Base-by-base conservation (phyloP, 495 filamentous ascomycete genomes). In the Pseudevernia furfuracea region DNA sequence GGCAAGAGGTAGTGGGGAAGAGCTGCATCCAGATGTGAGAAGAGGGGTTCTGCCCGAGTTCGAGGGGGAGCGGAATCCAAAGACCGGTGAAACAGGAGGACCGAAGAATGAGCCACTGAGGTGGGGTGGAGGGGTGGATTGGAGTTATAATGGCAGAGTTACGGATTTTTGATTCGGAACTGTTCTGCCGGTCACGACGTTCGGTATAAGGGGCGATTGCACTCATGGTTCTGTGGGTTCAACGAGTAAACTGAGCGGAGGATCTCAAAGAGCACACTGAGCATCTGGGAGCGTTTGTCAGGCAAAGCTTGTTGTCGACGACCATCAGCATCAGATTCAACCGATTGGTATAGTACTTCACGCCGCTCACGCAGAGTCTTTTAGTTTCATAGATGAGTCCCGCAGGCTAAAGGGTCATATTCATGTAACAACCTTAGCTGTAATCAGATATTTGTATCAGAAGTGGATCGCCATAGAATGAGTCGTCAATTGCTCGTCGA, bases 101-200 rank as follows among this genome's bases (percentile, higher is more conserved):
- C 94, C 94, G 23, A 98, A 97, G 84, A 98, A 97, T 74, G 94
- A 98, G 76, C 94, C 94, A 52, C 68, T 97, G 69, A 80, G 92
- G 61, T 96, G 92, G 92, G 91, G 92, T 0, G 73, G 78, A 34
- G 74, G 69, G 4, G 89, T 90, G 1, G 94, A 98, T 77, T 98
- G 92, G 86, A 97, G 91, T 70, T 98, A 88, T 75, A 96, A 96
- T 77, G 94, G 94, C 44, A 79, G 94, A 61, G 93, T 94, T 32
- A 97, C 94, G 25, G 94, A 97, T 77, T 98, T 98, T 73, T 98
- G 72, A 77, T 38, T 41, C 21, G 43, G 23, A 38, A 32, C 12
- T 34, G 2, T 21, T 34, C 15, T 32, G 25, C 1, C 17, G 52
- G 4, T 34, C 28, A 32, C 12, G 28, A 15, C 49, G 49, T 17